Conservation (phyloP, 192 early-diverging fungal genomes). For the Helicostylum pulchrum region DNA sequence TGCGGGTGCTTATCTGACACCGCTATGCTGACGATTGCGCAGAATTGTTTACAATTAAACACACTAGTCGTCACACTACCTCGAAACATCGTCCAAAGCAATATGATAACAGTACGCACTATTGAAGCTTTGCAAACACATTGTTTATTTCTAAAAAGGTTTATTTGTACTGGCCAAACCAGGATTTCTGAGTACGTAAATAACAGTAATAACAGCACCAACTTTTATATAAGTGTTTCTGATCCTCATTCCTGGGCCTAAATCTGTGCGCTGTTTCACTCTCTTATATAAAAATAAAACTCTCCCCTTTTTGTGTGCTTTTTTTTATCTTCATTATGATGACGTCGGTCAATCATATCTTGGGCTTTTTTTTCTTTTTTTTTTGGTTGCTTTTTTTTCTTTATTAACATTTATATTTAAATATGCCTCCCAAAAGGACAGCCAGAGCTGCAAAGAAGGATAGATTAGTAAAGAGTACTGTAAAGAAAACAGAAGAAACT, state of each 20-base stretch:
- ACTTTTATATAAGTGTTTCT: not conserved
- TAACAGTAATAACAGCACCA: not conserved
- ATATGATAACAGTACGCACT: conserved; percentile 4
- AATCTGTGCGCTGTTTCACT: too few species aligned
- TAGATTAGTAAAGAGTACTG: too few species aligned
- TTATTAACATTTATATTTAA: not conserved
- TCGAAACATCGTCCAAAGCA: conserved; percentile 4
- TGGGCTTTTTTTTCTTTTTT: not conserved
- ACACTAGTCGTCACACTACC: conserved; percentile 1
- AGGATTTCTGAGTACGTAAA: conserved; percentile 7
- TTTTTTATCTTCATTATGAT: too few species aligned
- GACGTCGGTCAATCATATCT: not conserved
- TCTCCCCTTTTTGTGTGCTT: too few species aligned
- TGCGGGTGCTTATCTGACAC: conserved; percentile 9
- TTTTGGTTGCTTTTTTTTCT: not conserved
- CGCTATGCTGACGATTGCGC: not conserved
- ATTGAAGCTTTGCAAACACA: not conserved
- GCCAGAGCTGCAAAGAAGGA: too few species aligned
- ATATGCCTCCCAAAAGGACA: not conserved
- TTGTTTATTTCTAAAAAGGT: not conserved
- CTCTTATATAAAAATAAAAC: too few species aligned
- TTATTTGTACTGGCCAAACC: conserved; percentile 3
- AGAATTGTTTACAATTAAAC: not conserved
- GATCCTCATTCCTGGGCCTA: not conserved
- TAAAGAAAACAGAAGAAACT: too few species aligned